Conservation (phyloP, 805 yeast genomes). For the Tetrapisispora iriomotensis region DNA sequence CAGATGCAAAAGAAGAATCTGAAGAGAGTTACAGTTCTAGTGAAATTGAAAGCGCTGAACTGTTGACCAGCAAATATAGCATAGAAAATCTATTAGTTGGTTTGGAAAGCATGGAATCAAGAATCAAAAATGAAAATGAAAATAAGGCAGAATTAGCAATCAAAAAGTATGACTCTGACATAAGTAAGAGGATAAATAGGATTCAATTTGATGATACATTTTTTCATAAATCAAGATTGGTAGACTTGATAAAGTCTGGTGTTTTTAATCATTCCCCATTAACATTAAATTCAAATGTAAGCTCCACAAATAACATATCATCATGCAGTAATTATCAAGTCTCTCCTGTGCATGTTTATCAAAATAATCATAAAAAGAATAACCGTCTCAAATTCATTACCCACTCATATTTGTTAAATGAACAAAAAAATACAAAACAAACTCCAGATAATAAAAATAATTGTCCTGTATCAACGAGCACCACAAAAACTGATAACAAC, state of each 20-base stretch:
- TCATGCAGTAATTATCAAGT: conserved; percentile 19
- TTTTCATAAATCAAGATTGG: conserved; percentile 7
- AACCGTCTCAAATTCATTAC: not conserved
- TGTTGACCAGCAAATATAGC: not conserved
- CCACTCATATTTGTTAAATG: no score
- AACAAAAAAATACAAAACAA: no score
- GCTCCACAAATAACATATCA: conserved; percentile 25
- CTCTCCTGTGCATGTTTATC: conserved; percentile 17
- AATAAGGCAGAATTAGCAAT: not conserved
- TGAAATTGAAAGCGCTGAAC: not conserved
- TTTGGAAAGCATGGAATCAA: not conserved
- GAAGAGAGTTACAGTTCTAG: conserved; percentile 1
- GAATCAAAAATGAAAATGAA: not conserved
- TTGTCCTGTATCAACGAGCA: no score
- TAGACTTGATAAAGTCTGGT: conserved; percentile 14
- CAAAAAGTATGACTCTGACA: conserved; percentile 1
- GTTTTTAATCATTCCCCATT: conserved; percentile 17
- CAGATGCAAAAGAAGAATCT: not conserved
- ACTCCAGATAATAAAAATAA: no score
- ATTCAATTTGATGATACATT: conserved; percentile 4
- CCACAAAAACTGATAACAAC: no score
- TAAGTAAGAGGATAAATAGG: not conserved
- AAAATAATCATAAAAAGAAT: conserved; percentile 3
- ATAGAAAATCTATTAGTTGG: conserved; percentile 1
- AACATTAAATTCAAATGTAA: conserved; percentile 8